Conservation (phyloP, 225 moss, liverwort and hornwort genomes). For the Lunularia cruciata region DNA sequence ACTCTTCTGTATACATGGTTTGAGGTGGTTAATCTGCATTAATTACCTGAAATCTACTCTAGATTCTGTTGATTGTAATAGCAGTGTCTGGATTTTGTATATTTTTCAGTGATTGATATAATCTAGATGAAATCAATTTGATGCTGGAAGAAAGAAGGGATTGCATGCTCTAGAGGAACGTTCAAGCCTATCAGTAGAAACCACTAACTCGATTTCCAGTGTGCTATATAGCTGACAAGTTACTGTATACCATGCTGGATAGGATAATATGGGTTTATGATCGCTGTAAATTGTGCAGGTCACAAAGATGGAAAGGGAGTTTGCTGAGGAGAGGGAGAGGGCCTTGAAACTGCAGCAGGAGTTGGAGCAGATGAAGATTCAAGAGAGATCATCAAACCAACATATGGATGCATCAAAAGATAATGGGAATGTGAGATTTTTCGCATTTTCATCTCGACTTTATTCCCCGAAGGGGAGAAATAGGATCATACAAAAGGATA, state of each 20-base stretch:
- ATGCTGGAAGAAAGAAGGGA: background rate
- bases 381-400: background rate
- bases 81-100: too few relatives aligned
- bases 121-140: too few relatives aligned
- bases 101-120: too few relatives aligned
- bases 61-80: background rate
- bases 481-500: background rate
- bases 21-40: background rate
- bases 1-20: background rate
- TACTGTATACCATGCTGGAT: too few relatives aligned
- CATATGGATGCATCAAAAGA: background rate
- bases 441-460: background rate
- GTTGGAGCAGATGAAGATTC: background rate
- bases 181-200: background rate
- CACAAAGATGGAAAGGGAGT: background rate
- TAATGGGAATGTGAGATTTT: background rate
- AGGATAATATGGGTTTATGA: too few relatives aligned
- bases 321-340: background rate
- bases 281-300: background rate
- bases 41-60: background rate
- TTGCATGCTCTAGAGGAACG: background rate
- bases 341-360: conserved; percentile 5
- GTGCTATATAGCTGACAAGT: too few relatives aligned
- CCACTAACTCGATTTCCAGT: too few relatives aligned
- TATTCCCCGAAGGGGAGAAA: background rate